Base-by-base conservation (phyloP, 176 grass and related monocot species). In the Olyra latifolia region DNA sequence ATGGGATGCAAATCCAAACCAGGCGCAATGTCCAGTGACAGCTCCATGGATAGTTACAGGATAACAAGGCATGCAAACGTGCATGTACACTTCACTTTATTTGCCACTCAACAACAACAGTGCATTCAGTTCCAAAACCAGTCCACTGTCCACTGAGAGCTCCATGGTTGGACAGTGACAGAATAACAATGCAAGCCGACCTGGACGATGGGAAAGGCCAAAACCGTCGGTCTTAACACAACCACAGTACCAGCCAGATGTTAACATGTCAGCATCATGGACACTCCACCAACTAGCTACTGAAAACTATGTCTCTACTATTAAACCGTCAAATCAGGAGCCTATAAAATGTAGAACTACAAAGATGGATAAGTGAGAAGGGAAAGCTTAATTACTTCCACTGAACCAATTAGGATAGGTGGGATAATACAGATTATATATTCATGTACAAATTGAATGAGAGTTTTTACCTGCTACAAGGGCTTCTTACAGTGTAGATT, bases 261-360 rank as follows among this genome's bases (percentile, higher is more conserved):
- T 46, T 74, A 74, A 61, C 82, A 62, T 85, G 87, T 89, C 77
- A 82, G 82, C 82, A 76, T 84, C 81, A 44, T 84, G 87, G 74
- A 49, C 4, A 39, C 81, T 57, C n/a, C 79, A 81, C 41, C 79
- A 19, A 38, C 54, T 81, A 6, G 4, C 61, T 57, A 68, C 25
- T 52, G 46, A 29, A 8, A 68, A 25, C 81, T 23, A 56, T 20
- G 8, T 56, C 53, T 3, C 53, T 22, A 9, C 20, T 8, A 56
- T 56, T 56, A 80, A 75, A 74, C 81, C 42, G 81, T 88, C 81
- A 74, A 74, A 57, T 42, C 17, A 71, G 65, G 74, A 40, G 29
- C 78, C 55, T 29, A 27, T 75, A 53, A 22, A 17, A 79, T 40
- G 54, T 24, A 7, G 3, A 60, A 15, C 50, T 16, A 23, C 7